These are phyloP conservation scores for Cyberlindnera euphorbiiphila DNA, from an alignment of 805 yeast species.

Conservation along the genomic window DNA sequence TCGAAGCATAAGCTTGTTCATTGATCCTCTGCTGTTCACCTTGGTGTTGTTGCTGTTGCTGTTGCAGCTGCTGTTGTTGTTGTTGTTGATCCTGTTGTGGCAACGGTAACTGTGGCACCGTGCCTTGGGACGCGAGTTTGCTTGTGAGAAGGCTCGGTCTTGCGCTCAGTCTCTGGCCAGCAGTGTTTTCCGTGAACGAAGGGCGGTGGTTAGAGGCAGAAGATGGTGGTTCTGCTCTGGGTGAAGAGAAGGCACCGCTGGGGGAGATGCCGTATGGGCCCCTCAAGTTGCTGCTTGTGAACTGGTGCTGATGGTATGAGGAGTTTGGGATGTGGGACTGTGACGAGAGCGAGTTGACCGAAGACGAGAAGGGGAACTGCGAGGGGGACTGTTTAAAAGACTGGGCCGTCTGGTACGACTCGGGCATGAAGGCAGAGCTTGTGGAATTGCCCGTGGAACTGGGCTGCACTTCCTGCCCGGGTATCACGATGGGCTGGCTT, in stretches of 20 bases:
- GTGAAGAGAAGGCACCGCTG: conserved; percentile 21
- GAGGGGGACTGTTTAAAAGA: conserved; percentile 22
- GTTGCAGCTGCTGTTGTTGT: conserved; percentile 3
- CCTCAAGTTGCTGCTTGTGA: conserved; percentile 21
- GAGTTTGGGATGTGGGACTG: conserved; percentile 14
- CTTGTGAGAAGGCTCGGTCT: conserved; percentile 32
- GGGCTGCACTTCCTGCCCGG: conserved; percentile 25
- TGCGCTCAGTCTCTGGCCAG: conserved; percentile 10
- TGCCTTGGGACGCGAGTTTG: conserved; percentile 27
- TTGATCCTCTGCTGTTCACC: conserved; percentile 6
- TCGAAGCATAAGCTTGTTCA: conserved; percentile 2
- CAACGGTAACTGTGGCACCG: conserved; percentile 13
- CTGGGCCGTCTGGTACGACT: conserved; percentile 27
- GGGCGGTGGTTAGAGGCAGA: conserved; percentile 12
- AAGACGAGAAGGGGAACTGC: conserved; percentile 24
- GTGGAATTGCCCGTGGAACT: conserved; percentile 8
- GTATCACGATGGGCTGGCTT: conserved; percentile 30
- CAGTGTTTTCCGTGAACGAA: conserved; percentile 16
- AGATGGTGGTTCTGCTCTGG: conserved; percentile 27
- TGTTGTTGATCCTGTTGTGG: conserved; percentile 8
- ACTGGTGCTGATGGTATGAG: conserved; percentile 23
- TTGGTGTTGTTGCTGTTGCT: conserved; percentile 4
- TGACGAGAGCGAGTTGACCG: conserved; percentile 25
- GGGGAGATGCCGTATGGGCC: conserved; percentile 24
- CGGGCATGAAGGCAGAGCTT: conserved; percentile 18